Conservation (phyloP, 805 yeast genomes). For the Pichia ethanolica region DNA sequence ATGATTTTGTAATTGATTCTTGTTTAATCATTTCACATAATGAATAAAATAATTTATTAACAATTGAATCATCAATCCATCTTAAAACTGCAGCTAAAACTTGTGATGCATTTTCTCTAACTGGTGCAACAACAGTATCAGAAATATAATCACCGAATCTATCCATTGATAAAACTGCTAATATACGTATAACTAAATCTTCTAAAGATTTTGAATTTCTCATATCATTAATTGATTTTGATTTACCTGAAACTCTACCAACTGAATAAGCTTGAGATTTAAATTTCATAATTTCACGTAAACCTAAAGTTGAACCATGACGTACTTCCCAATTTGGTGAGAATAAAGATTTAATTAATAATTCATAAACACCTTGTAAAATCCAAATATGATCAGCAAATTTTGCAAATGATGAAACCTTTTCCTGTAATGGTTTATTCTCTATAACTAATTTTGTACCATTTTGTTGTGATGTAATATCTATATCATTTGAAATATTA, state of each 20-base stretch:
- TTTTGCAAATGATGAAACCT: conserved; percentile 30
- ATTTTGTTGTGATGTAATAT: conserved; percentile 70
- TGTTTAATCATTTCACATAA: conserved; percentile 69
- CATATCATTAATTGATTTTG: conserved; percentile 51
- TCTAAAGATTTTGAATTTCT: conserved; percentile 69
- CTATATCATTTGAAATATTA: conserved; percentile 37
- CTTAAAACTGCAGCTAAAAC: conserved; percentile 80
- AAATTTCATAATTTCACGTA: conserved; percentile 73
- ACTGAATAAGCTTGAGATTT: conserved; percentile 68
- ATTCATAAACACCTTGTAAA: conserved; percentile 85
- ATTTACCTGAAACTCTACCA: conserved; percentile 66
- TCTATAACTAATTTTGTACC: conserved; percentile 81
- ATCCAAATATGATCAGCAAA: conserved; percentile 83
- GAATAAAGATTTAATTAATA: conserved; percentile 69
- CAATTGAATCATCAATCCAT: conserved; percentile 57
- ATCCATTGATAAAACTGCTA: conserved; percentile 85
- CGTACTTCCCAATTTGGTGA: conserved; percentile 89
- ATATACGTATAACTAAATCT: conserved; percentile 77
- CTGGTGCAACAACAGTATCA: conserved; percentile 98
- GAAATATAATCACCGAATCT: conserved; percentile 95
- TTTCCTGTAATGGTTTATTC: conserved; percentile 60
- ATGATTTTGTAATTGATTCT: conserved; percentile 34
- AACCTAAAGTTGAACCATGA: conserved; percentile 91
- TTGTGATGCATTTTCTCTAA: conserved; percentile 94
- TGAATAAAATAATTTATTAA: conserved; percentile 55